Evolutionary conservation across 768 basidiomycete species (phyloP).

Genomic region (Aureoboletus auriporus): DNA sequence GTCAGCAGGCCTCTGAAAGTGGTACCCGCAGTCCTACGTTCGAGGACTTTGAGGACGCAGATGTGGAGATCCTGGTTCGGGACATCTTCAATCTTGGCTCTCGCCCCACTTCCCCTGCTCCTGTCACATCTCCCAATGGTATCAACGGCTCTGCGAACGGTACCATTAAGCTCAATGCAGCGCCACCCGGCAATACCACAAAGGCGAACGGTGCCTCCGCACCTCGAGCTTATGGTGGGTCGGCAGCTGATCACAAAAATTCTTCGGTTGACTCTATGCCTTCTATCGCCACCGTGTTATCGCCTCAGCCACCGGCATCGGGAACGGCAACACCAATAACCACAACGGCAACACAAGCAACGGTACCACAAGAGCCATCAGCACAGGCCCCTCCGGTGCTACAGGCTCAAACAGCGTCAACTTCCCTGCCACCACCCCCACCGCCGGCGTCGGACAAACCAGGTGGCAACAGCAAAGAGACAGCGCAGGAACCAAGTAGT

Average conservation of each 20-base stretch:
- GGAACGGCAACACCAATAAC: neutral
- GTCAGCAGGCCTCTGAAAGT: constrained; percentile 29
- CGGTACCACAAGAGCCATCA: neutral
- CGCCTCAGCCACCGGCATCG: constrained; percentile 4
- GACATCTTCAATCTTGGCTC: constrained; percentile 27
- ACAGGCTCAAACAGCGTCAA: neutral
- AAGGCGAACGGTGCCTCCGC: constrained; percentile 18
- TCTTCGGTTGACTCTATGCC: constrained; percentile 24
- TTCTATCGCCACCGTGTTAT: constrained; percentile 12
- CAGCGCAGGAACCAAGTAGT: neutral
- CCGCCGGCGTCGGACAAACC: constrained; percentile 3
- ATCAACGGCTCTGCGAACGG: constrained; percentile 9
- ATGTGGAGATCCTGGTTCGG: constrained; percentile 25
- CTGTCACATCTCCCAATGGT: constrained; percentile 5
- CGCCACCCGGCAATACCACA: constrained; percentile 14
- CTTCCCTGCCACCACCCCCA: neutral
- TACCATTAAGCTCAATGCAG: constrained; percentile 18
- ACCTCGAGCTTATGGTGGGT: constrained; percentile 29
- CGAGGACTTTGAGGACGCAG: constrained; percentile 28
- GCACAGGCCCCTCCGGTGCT: neutral
- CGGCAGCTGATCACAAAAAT: constrained; percentile 22
- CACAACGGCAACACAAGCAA: neutral
- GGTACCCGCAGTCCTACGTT: constrained; percentile 30
- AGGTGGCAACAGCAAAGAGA: constrained; percentile 10
- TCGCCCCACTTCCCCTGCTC: constrained; percentile 23